phyloP scores from a whole-genome alignment of 78 protist genomes.

The Dictyostelium purpureum region DNA sequence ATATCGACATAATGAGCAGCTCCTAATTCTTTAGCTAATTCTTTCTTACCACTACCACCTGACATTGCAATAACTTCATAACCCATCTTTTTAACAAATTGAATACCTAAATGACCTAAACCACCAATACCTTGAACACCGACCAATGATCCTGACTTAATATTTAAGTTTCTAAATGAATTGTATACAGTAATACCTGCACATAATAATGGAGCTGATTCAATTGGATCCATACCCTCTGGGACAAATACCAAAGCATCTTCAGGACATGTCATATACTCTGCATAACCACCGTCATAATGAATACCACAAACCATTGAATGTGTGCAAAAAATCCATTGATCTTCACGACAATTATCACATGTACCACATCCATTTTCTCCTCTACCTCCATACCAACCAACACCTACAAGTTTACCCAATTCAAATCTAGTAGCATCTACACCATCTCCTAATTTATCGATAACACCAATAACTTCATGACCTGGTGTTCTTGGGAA shows the following conservation, averaged over 20 bases:
- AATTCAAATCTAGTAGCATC: neutral
- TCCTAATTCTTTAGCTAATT: constrained; percentile 34
- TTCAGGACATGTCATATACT: constrained; percentile 33
- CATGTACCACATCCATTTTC: constrained; percentile 72
- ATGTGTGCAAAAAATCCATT: constrained; percentile 25
- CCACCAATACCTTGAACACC: constrained; percentile 84
- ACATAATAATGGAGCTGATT: constrained; percentile 80
- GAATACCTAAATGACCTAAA: constrained; percentile 84
- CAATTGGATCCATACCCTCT: neutral
- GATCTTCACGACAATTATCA: constrained; percentile 21
- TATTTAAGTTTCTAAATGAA: constrained; percentile 18
- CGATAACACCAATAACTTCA: constrained; percentile 79
- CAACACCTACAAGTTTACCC: constrained; percentile 78
- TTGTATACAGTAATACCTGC: constrained; percentile 84
- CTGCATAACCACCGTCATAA: constrained; percentile 76
- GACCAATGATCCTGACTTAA: constrained; percentile 52
- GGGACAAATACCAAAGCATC: constrained; percentile 46
- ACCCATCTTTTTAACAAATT: constrained; percentile 74
- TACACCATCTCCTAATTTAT: constrained; percentile 51
- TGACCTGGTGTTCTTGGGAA: constrained; percentile 80
- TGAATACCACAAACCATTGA: neutral
- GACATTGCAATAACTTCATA: constrained; percentile 47
- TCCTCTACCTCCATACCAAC: constrained; percentile 70
- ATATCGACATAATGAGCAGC: constrained; percentile 50
- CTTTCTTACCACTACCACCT: neutral